Base-by-base conservation (phyloP, 139 green algal genomes). In the Desmodesmus armatus region DNA sequence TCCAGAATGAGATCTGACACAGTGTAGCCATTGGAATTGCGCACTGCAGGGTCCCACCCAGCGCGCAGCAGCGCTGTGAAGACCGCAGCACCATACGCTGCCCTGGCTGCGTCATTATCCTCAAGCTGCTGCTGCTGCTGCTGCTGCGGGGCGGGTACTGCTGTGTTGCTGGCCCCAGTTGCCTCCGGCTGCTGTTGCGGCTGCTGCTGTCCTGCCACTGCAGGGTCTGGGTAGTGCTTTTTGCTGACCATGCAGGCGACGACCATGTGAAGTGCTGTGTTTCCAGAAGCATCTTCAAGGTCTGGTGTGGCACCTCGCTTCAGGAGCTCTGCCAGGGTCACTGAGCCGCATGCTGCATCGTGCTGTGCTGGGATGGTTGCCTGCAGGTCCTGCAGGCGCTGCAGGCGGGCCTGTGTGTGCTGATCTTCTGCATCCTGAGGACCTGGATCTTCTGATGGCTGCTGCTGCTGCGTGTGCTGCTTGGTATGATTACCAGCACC, bases 221-320 rank as follows among this genome's bases (percentile, higher is more conserved):
- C 49, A 6, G 62, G 43, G 62, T 84, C 78, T 21, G 78, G 78
- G 41, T 66, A 84, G 43, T 78, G 43, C 29, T 77, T 43, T 2
- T 31, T n/a, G 41, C 66, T 41, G n/a, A 84, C 78, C 78, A 84
- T 66, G 62, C 78, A 84, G 23, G 78, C 78, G 29, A 84, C 78
- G 41, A 84, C 19, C 78, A 84, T 84, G 78, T 84, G 78, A 43
- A 84, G 66, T 3, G 78, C 78, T 17, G 78, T 84, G 62, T 84
- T 84, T 40, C 78, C 78, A 37, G 43, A 43, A 25, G 43, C 37
- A 31, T 84, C 78, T 33, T 66, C 25, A 11, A 65, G 21, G 41
- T 84, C 55, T 23, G 78, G 62, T 9, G 37, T 84, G 62, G 39
- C 29, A 17, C 23, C 13, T 6, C 78, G 66, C 7, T 25, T 35